These are phyloP conservation scores for Phytophthora brassicae DNA, from an alignment of 352 stramenopile species.

Conservation along the genomic window DNA sequence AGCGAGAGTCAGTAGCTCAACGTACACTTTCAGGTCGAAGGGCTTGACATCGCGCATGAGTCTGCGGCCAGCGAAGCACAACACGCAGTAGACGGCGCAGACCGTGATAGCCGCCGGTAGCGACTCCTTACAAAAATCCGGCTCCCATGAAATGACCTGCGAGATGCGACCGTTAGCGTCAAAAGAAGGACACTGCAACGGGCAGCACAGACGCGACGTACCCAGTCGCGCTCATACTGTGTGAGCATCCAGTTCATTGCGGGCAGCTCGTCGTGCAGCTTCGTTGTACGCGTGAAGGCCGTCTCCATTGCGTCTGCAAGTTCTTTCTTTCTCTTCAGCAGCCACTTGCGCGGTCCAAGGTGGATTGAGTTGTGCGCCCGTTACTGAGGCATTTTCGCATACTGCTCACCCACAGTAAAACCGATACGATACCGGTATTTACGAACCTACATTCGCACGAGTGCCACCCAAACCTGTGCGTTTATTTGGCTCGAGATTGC, in stretches of 20 bases:
- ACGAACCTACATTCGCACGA: no score
- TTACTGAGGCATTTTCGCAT: no score
- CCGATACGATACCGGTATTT: no score
- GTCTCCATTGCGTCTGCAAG: conserved; percentile 21
- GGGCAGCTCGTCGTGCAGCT: conserved; percentile 55
- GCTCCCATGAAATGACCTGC: conserved; percentile 67
- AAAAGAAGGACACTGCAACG: no score
- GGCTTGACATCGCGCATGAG: conserved; percentile 80
- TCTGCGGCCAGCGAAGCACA: conserved; percentile 79
- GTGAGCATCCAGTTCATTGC: conserved; percentile 59
- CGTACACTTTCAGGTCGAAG: conserved; percentile 79
- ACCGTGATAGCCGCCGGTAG: conserved; percentile 59
- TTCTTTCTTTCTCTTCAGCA: conserved; percentile 5
- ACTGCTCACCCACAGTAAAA: no score
- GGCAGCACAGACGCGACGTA: conserved; percentile 32
- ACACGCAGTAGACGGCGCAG: conserved; percentile 64
- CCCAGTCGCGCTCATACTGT: conserved; percentile 77
- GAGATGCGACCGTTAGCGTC: conserved; percentile 13
- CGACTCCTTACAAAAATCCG: conserved; percentile 67
- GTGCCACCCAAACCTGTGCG: no score
- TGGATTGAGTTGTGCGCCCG: conserved; percentile 34
- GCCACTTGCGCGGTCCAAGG: conserved; percentile 12
- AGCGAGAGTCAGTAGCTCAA: conserved; percentile 21
- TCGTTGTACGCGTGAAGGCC: conserved; percentile 23
- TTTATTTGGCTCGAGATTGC: no score